Conservation (phyloP, 2,329 filamentous ascomycete genomes). For the Coleophoma eucalyptorum region DNA sequence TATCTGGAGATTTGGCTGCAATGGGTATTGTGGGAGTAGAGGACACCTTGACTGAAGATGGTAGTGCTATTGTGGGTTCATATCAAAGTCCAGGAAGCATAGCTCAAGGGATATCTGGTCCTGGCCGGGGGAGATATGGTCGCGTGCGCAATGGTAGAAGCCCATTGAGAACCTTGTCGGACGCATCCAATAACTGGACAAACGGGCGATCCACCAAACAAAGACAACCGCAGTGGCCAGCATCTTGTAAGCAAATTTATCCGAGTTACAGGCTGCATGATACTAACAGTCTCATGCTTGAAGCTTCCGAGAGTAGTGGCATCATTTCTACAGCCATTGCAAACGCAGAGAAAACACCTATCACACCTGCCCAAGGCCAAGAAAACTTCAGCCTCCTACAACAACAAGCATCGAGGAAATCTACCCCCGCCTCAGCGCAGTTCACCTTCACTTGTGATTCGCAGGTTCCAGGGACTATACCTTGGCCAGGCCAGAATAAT, state of each 20-base stretch:
- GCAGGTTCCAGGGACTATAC: conserved; percentile 75
- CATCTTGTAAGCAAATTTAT: conserved; percentile 15
- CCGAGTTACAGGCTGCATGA: conserved; percentile 4
- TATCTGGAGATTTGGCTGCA: conserved; percentile 61
- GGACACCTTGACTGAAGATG: conserved; percentile 38
- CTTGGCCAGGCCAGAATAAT: conserved; percentile 57
- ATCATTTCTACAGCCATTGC: conserved; percentile 93
- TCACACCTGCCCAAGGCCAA: conserved; percentile 57
- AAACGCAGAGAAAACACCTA: conserved; percentile 70
- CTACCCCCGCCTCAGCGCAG: conserved; percentile 72
- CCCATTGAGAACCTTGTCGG: conserved; percentile 55
- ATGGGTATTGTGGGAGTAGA: conserved; percentile 53
- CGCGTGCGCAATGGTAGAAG: conserved; percentile 59
- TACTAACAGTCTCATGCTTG: conserved; percentile 22
- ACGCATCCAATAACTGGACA: conserved; percentile 37
- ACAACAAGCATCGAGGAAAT: conserved; percentile 58
- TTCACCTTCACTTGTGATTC: conserved; percentile 98
- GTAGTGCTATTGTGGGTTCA: conserved; percentile 36
- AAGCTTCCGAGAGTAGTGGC: conserved; percentile 54
- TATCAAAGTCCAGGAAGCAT: conserved; percentile 54
- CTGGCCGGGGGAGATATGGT: conserved; percentile 81
- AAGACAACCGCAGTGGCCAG: conserved; percentile 26
- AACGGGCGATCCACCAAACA: conserved; percentile 26
- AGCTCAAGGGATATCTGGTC: conserved; percentile 73
- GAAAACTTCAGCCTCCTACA: conserved; percentile 78